phyloP scores from a whole-genome alignment of 1,284 basidiomycete species.

The Schizopora paradoxa region DNA sequence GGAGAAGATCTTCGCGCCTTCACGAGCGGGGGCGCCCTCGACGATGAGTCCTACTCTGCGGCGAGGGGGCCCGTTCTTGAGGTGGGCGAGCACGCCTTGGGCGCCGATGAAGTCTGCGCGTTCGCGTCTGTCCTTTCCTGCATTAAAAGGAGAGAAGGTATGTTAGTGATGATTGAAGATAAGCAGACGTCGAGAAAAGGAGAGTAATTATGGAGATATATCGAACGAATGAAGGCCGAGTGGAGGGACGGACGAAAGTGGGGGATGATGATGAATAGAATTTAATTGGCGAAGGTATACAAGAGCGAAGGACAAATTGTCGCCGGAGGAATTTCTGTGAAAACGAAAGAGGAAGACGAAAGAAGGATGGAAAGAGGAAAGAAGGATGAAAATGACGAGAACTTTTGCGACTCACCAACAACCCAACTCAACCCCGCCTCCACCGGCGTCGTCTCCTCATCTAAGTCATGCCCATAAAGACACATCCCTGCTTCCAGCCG shows the following conservation, averaged over 20 bases:
- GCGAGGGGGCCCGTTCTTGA: constrained; percentile 76
- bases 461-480: constrained; percentile 91
- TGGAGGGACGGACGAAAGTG: not conserved
- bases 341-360: no score
- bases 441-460: constrained; percentile 82
- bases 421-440: constrained; percentile 93
- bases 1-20: constrained; percentile 42
- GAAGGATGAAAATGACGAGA: not conserved
- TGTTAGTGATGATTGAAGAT: not conserved
- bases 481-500: constrained; percentile 98
- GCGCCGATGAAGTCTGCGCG: constrained; percentile 79
- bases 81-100: constrained; percentile 69
- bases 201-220: not conserved
- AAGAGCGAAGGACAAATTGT: constrained; percentile 1
- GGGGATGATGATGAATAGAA: not conserved
- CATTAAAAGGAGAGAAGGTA: not conserved
- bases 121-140: constrained; percentile 79
- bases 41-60: constrained; percentile 83
- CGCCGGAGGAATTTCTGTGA: no score
- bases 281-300: constrained; percentile 18
- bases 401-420: constrained; percentile 75
- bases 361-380: not conserved
- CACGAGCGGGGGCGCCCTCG: constrained; percentile 84
- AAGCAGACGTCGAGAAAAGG: not conserved
- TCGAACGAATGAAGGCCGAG: not conserved